These are phyloP conservation scores for Tylopilus rubrobrunneus DNA, from an alignment of 768 basidiomycete genomes.

Conservation along the genomic window DNA sequence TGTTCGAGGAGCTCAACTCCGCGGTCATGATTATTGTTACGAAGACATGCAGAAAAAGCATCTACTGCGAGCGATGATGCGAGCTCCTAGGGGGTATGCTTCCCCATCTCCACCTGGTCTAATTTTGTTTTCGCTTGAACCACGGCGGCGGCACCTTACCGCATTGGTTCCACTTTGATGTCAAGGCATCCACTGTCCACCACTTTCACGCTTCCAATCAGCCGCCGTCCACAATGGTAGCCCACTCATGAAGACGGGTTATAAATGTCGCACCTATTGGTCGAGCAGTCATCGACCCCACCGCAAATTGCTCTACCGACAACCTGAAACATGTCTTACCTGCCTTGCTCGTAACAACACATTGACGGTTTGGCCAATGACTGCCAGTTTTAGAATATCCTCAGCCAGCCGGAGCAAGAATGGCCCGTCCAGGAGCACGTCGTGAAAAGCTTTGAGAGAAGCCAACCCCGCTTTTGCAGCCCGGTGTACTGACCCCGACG, in stretches of 20 bases:
- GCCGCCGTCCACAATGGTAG: conserved; percentile 2
- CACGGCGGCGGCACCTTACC: too few species aligned
- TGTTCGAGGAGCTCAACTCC: too few species aligned
- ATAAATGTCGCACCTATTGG: conserved; percentile 9
- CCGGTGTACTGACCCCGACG: conserved; percentile 15
- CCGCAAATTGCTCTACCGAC: neutral
- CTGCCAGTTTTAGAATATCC: conserved; percentile 1
- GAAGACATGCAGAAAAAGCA: too few species aligned
- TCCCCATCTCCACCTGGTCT: neutral
- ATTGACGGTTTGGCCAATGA: neutral
- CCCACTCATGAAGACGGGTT: neutral
- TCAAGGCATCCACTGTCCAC: neutral
- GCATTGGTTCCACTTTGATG: neutral
- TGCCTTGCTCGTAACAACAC: neutral
- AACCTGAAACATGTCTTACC: conserved; percentile 14
- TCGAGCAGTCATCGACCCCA: neutral
- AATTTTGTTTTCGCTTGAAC: neutral
- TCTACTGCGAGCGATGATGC: too few species aligned
- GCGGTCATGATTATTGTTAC: too few species aligned
- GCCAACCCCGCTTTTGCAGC: conserved; percentile 12
- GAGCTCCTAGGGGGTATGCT: too few species aligned
- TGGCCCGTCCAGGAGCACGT: neutral
- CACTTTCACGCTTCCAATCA: neutral
- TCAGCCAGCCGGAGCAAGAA: neutral
- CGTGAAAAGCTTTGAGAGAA: conserved; percentile 1